Conservation (phyloP, 176 grass and related monocot species). For the Raddia distichophylla region DNA sequence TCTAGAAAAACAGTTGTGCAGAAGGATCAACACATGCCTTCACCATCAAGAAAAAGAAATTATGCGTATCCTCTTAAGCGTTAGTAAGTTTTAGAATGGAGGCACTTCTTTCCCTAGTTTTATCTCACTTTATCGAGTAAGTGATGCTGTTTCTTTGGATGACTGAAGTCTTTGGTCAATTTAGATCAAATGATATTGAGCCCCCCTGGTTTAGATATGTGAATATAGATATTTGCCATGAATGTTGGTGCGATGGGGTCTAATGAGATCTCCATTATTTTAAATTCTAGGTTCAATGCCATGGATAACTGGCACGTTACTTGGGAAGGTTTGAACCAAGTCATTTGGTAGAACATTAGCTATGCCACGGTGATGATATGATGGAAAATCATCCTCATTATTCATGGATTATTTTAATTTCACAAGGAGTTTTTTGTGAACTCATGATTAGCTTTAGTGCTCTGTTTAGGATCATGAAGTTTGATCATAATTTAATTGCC, state of each 20-base stretch:
- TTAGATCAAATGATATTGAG: neutral
- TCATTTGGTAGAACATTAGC: neutral
- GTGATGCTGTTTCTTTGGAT: neutral
- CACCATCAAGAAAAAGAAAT: constrained; percentile 36
- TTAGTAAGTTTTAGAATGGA: constrained; percentile 45
- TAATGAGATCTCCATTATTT: neutral
- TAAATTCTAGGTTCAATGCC: neutral
- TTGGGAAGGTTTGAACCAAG: neutral
- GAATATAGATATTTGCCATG: neutral
- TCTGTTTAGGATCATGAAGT: neutral
- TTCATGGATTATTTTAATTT: constrained; percentile 3
- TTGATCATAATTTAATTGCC: constrained; percentile 4
- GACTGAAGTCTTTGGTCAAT: neutral
- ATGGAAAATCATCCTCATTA: constrained; percentile 3
- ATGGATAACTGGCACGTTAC: neutral
- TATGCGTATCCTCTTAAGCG: constrained; percentile 24
- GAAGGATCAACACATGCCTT: constrained; percentile 40
- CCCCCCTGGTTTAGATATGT: neutral
- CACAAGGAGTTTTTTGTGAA: neutral
- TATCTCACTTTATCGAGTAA: neutral
- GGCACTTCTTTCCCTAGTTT: neutral
- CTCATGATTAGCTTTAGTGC: neutral
- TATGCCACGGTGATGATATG: neutral
- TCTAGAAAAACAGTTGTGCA: constrained; percentile 22
- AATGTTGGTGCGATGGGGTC: neutral